A percentile compares a stretch with the other conserved stretches of the same genome.
Evolutionary conservation across 148 eudicot genomes (phyloP).

Genomic region (Rhododendron williamsianum): DNA sequence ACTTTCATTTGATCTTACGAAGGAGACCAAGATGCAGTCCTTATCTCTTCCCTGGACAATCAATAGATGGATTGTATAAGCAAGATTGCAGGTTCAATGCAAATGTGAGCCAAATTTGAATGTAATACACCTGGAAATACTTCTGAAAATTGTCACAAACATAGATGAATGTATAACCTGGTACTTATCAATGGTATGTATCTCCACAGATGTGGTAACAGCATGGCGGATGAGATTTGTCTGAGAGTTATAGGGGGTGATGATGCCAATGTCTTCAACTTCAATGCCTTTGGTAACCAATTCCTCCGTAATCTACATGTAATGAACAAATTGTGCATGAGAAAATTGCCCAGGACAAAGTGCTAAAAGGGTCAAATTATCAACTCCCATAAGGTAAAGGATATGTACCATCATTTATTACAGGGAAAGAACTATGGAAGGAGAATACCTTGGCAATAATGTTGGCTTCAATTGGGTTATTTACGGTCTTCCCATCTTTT

Average conservation of each 20-base stretch:
- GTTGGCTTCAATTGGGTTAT: conserved; percentile 78
- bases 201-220: conserved; percentile 63
- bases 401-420: background rate
- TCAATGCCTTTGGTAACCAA: conserved; percentile 57
- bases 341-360: background rate
- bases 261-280: conserved; percentile 73
- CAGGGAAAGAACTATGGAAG: background rate
- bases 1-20: conserved; percentile 68
- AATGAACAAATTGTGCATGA: background rate
- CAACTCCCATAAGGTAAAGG: background rate
- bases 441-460: conserved; percentile 59
- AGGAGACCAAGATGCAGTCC: conserved; percentile 88
- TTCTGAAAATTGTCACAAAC: background rate
- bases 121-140: background rate
- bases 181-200: conserved; percentile 92
- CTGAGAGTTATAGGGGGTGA: conserved; percentile 92
- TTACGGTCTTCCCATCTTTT: conserved; percentile 61
- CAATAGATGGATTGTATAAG: background rate
- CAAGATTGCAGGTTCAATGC: background rate
- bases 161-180: conserved; percentile 47
- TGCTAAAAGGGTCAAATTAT: background rate
- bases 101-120: background rate
- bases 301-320: conserved; percentile 48
- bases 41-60: conserved; percentile 83
- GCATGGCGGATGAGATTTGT: conserved; percentile 58